Base-by-base conservation (phyloP, 257 asterid species). In the Solanum raphanifolium region DNA sequence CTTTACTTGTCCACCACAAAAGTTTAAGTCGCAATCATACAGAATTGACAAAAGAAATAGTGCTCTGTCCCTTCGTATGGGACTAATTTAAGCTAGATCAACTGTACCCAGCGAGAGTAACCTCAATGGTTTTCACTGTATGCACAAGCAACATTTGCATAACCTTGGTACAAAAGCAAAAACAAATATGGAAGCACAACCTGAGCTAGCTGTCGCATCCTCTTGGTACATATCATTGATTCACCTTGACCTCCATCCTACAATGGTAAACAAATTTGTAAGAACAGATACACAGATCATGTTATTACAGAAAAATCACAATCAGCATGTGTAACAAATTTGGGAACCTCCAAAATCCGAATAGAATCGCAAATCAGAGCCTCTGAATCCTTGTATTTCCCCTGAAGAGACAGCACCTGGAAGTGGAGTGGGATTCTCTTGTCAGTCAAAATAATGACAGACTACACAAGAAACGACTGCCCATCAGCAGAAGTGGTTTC, bases 191-290 rank as follows among this genome's bases (percentile, higher is more conserved):
- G 76, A 91, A 88, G 55, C 25, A 90, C 82, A 87, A 96, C 99
- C 99, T 95, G 96, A 60, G 94, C 94, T 71, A 97, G 96, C 91
- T 93, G 90, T 84, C 91, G 97, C 94, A 94, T 91, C 93, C 98
- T 94, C 93, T 93, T 93, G 87, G 94, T 86, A 86, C 96, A 95
- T 73, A 87, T 58, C 84, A 87, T 72, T 69, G 96, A 93, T 89
- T 94, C 95, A 87, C 98, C 98, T 83, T 87, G 94, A 79, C 97
- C 98, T 31, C 81, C 94, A 41, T 93, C 97, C 99, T 96, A 73
- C 94, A 93, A 79, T 65, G 87, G 88, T 74, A 90, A 76, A 82
- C 34, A 81, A 83, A 90, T 87, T 81, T 83, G 39, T 86, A 34
- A 84, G 87, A 88, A 88, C 71, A 83, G n/a, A 89, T 69, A 74